These are phyloP conservation scores for Trichoderma parareesei DNA, from an alignment of 495 filamentous ascomycete genomes.

Conservation along the genomic window DNA sequence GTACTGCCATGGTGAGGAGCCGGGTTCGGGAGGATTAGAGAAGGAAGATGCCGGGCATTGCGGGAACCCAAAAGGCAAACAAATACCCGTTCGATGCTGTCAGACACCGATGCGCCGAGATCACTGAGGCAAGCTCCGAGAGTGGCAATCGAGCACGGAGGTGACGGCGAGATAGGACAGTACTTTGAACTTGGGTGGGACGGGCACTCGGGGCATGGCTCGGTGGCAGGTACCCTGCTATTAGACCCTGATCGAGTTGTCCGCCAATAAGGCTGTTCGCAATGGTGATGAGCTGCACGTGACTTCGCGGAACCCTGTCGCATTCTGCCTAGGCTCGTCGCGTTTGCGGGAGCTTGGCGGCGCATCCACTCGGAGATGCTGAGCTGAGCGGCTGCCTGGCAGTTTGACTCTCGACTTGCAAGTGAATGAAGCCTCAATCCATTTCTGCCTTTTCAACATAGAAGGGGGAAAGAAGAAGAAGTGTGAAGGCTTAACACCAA, in stretches of 20 bases:
- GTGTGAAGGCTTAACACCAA: not conserved
- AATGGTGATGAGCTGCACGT: not conserved
- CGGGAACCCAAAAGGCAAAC: not conserved
- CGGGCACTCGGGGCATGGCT: not conserved
- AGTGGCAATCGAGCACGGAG: not conserved
- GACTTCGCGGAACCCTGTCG: conserved; percentile 1
- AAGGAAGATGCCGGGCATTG: not conserved
- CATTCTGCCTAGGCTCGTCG: not conserved
- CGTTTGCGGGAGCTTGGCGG: conserved; percentile 1
- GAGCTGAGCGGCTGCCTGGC: not conserved
- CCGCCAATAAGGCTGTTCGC: not conserved
- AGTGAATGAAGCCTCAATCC: no score
- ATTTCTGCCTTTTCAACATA: no score
- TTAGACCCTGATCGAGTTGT: not conserved
- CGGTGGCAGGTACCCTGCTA: not conserved
- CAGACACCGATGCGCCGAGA: conserved; percentile 9
- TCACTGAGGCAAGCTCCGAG: conserved; percentile 1
- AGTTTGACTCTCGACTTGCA: not conserved
- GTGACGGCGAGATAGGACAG: not conserved
- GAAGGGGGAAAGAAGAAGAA: no score
- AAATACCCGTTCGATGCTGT: not conserved
- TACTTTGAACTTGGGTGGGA: not conserved
- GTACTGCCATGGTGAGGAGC: not conserved
- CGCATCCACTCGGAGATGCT: not conserved
- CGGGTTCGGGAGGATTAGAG: not conserved